Percentiles rank a stretch among this genome's conserved stretches.
Conservation (phyloP, 495 filamentous ascomycete genomes). For the Podospora tetraspora region DNA sequence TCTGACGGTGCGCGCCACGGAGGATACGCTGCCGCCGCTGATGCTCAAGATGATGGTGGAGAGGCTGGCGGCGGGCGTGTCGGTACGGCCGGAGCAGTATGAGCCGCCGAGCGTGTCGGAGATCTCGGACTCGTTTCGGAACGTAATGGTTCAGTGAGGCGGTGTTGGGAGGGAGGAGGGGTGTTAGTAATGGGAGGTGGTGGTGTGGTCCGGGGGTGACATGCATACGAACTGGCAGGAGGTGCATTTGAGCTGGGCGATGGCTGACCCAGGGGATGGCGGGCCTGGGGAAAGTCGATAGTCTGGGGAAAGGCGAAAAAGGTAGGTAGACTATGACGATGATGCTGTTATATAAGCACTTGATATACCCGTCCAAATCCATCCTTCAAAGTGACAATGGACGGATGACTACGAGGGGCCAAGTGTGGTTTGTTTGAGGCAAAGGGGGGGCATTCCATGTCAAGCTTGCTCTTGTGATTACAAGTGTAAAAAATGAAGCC, state of each 20-base stretch:
- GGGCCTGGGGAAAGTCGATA: not conserved
- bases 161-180: not conserved
- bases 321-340: not conserved
- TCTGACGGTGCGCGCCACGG: slow-evolving; percentile 88
- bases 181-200: not conserved
- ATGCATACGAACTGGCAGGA: not conserved
- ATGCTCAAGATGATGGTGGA: slow-evolving; percentile 85
- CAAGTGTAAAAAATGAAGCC: not conserved
- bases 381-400: not conserved
- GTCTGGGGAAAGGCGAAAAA: not conserved
- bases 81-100: slow-evolving; percentile 34
- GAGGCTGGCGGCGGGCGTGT: slow-evolving; percentile 51
- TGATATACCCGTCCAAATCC: not conserved
- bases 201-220: not conserved
- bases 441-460: not conserved
- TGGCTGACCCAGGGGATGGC: not conserved
- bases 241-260: not conserved
- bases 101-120: slow-evolving; percentile 36
- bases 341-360: slow-evolving; percentile 1
- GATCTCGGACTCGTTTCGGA: slow-evolving; percentile 45
- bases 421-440: no score
- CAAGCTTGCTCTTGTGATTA: not conserved
- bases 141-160: slow-evolving; percentile 43
- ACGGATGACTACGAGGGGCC: no score
- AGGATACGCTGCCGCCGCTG: slow-evolving; percentile 76